Conservation (phyloP, 371 early-diverging fungal genomes). For the Mucor indicus region DNA sequence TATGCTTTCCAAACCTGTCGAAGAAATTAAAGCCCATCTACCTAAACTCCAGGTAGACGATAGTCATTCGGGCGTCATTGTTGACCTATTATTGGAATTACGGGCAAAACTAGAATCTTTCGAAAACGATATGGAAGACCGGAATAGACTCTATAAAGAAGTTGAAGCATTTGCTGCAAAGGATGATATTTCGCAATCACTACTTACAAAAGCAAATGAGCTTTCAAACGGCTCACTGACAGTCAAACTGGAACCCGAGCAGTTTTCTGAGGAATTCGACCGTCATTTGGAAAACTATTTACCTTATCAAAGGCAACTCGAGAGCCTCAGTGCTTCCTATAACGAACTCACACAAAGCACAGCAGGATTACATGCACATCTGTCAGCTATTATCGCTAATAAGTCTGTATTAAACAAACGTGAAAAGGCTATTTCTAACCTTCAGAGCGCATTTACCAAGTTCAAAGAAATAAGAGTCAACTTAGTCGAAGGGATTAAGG, state of each 20-base stretch:
- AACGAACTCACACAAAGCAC: slow-evolving; percentile 40
- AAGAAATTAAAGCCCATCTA: slow-evolving; percentile 20
- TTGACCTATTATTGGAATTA: slow-evolving; percentile 9
- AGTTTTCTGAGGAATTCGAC: slow-evolving; percentile 68
- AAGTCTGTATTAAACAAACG: slow-evolving; percentile 50
- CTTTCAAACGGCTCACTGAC: slow-evolving; percentile 54
- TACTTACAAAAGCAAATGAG: slow-evolving; percentile 37
- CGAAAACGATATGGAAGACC: slow-evolving; percentile 31
- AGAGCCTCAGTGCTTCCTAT: neutral
- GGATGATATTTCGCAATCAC: slow-evolving; percentile 67
- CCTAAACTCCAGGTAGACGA: slow-evolving; percentile 22
- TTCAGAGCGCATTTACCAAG: slow-evolving; percentile 64
- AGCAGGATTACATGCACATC: slow-evolving; percentile 56
- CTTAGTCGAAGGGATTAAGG: slow-evolving; percentile 67
- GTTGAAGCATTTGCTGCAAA: slow-evolving; percentile 45
- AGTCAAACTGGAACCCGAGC: slow-evolving; percentile 69
- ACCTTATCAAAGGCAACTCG: slow-evolving; percentile 44
- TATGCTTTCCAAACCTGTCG: slow-evolving; percentile 41
- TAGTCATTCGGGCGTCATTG: neutral
- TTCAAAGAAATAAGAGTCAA: slow-evolving; percentile 66
- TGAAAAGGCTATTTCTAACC: slow-evolving; percentile 65
- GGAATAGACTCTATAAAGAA: slow-evolving; percentile 54
- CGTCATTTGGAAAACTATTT: slow-evolving; percentile 66
- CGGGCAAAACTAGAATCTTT: slow-evolving; percentile 9
- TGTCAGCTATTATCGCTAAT: slow-evolving; percentile 34